Evolutionary conservation across 2,329 filamentous ascomycete species (phyloP), one percentile per base, ranked within the genome.

Genomic region (Stagonosporopsis chrysanthemi): DNA sequence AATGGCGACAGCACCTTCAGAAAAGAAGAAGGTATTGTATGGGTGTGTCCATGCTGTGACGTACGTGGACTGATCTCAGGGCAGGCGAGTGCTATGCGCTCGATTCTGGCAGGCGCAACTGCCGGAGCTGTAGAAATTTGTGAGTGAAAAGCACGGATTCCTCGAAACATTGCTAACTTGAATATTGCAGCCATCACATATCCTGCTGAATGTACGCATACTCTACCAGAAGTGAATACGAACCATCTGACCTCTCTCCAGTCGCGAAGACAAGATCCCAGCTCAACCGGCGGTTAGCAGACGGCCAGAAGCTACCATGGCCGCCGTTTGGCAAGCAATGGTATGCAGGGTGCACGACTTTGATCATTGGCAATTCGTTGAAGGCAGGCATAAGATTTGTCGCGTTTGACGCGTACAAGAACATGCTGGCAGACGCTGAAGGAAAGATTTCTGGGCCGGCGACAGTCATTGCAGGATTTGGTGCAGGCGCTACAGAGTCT

Each of bases 381-480:
- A 99, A 99, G 81, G 95, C 95, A 35, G 95, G 92, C 58, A 96
- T 98, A 91, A 88, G 90, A 65, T 99, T 99, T 72, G 91, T 98
- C 54, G 92, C 95, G 0, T 99, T 98, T 75, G 95, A 99, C 78
- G 89, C 92, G 72, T 97, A 96, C 81, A 98, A 96, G 80, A 82
- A 83, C 26, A 73, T 97, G 29, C 85, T 99, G 6, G 86, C 88
- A 71, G 93, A 97, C 76, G 86, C 87, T 45, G 84, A 95, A 64
- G 95, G 95, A 66, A 93, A 94, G 65, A 90, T 98, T 39, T 92
- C 90, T 4, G 94, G 95, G 0, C 93, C 94, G 14, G 86, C 89
- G 64, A 98, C 94, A 1, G 95, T 98, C 1, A 85, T 97, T 56
- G 93, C 93, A 38, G 95, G 95, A 3, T 97, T 99, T 72, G 91